Base-by-base conservation (phyloP, 169 alveolate species). In the Plasmodium relictum region DNA sequence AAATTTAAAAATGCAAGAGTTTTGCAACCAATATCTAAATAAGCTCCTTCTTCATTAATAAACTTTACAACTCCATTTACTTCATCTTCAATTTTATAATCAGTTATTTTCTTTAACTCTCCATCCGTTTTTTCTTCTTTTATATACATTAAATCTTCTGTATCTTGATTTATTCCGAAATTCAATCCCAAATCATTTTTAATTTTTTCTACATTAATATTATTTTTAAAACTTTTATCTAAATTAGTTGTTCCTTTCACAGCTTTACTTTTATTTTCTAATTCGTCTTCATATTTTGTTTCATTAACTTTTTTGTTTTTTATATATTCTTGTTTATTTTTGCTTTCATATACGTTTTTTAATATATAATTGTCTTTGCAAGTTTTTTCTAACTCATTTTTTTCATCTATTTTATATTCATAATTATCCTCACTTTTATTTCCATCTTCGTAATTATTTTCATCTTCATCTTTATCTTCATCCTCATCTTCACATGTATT, bases 1-100 rank as follows among this genome's bases (percentile, higher is more conserved):
- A 80, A 18, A 18, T 80, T 80, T 22, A 80, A 48, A 61, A 80
- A 80, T 7, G 90, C 90, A n/a, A 80, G 61, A 0, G 90, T 80
- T 31, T 80, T 62, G 59, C 90, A 80, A n/a, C 90, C 90, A 39
- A 80, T 80, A 72, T 80, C 85, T 80, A 80, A 52, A 61, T 80
- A 80, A 54, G 90, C 90, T 4, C 90, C 90, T 10, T 80, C 83
- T 68, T 80, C 90, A 48, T 80, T 80, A 16, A 80, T 66, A 31
- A 39, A 45, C 18, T 80, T 39, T 6, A 80, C 76, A 20, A 56
- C 62, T 0, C 90, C 90, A 26, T 45, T 48, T 37, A 80, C 90
- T 26, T 58, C 68, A 63, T 80, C 90, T 68, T 80, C 90, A 16
- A 80, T 52, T 44, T 80, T 80, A 14, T 5, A 80, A 5, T 80